Conservation (phyloP, 352 stramenopile species). For the Phytophthora crassamura region DNA sequence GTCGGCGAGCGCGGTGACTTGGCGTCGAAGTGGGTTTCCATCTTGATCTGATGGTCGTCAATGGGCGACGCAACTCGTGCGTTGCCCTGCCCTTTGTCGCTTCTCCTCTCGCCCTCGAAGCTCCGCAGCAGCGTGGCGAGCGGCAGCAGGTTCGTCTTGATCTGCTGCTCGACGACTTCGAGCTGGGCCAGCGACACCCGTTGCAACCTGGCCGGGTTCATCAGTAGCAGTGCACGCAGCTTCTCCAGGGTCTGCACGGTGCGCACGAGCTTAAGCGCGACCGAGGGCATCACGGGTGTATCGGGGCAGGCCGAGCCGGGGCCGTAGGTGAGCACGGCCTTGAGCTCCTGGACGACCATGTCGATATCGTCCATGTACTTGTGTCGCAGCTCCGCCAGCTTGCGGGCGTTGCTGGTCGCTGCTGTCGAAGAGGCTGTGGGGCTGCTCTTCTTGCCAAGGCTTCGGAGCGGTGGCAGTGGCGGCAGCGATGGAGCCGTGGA, state of each 20-base stretch:
- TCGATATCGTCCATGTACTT: conserved; percentile 37
- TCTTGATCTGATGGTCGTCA: conserved; percentile 16
- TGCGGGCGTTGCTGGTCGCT: conserved; percentile 18
- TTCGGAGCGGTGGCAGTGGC: conserved; percentile 24
- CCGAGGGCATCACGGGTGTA: conserved; percentile 18
- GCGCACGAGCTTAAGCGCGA: conserved; percentile 43
- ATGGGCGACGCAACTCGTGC: neutral
- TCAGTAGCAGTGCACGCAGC: conserved; percentile 35
- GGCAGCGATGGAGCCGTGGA: neutral
- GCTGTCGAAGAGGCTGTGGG: neutral
- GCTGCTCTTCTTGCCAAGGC: no score
- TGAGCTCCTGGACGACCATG: conserved; percentile 45
- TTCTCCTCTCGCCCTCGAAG: conserved; percentile 28
- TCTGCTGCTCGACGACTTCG: conserved; percentile 44
- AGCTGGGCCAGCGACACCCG: conserved; percentile 36
- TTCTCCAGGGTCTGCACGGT: conserved; percentile 49
- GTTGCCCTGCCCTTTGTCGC: neutral
- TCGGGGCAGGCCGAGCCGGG: conserved; percentile 27
- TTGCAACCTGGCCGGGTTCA: conserved; percentile 32
- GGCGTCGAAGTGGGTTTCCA: conserved; percentile 12
- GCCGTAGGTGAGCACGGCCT: conserved; percentile 36
- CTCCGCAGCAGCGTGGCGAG: conserved; percentile 44
- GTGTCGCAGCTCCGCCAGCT: conserved; percentile 34
- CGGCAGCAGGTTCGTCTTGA: conserved; percentile 43
- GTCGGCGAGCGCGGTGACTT: conserved; percentile 42